phyloP scores from a whole-genome alignment of 495 filamentous ascomycete genomes.

The Tuber borchii region DNA sequence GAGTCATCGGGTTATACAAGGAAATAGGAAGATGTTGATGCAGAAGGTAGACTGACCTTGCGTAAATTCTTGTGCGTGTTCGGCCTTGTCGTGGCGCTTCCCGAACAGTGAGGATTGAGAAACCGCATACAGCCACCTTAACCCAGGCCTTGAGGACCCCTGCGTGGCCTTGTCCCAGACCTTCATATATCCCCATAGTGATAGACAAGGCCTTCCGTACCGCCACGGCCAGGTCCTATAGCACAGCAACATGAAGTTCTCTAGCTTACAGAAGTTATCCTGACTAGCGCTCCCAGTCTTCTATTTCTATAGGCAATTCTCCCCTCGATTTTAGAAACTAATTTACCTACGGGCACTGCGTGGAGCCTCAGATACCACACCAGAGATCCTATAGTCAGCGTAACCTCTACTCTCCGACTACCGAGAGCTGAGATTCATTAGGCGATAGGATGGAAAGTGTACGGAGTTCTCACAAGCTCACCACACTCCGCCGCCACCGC shows the following conservation, averaged over 20 bases:
- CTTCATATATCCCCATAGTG: not conserved
- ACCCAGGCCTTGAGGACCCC: not conserved
- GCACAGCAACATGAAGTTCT: not conserved
- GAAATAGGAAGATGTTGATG: not conserved
- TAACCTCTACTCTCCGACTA: not conserved
- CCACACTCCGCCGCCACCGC: not conserved
- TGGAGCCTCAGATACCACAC: not conserved
- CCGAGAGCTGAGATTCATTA: not conserved
- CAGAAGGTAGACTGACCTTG: not conserved
- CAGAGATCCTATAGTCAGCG: not conserved
- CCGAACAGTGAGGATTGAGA: not conserved
- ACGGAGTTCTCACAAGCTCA: not conserved
- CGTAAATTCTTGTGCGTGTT: not conserved
- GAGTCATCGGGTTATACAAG: not conserved
- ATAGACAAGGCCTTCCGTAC: not conserved
- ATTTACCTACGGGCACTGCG: not conserved
- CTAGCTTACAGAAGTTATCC: not conserved
- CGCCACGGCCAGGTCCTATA: not conserved
- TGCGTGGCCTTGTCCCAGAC: not conserved
- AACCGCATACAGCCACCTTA: not conserved
- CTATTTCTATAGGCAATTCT: not conserved
- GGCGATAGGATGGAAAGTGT: not conserved
- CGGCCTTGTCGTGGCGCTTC: not conserved
- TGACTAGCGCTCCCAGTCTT: not conserved
- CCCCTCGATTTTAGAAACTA: not conserved